Base-by-base conservation (phyloP, 2,329 filamentous ascomycete species). In the Epichloe amarillans region DNA sequence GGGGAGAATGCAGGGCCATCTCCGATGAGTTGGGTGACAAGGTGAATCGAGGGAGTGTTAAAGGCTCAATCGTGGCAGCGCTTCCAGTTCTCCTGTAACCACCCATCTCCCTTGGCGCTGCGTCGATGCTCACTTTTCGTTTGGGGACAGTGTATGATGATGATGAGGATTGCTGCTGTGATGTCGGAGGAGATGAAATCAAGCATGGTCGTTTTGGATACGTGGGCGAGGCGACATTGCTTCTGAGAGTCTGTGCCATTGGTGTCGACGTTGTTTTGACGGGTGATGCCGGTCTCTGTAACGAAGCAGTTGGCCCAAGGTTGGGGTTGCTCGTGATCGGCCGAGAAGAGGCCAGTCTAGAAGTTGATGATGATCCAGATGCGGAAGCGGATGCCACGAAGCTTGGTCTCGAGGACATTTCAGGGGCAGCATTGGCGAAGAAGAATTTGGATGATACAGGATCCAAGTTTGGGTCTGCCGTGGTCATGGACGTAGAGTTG, bases 371-470 rank as follows among this genome's bases (percentile, higher is more conserved):
- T 43, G 72, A 64, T 7, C 64, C 65, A 2, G 77, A 79, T 33
- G 66, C 67, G 0, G 75, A 68, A 41, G 66, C 61, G 50, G 66
- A 63, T 10, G 70, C 61, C 47, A 57, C 62, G 66, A 61, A 56
- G 37, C 62, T 59, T 0, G 68, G 58, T 49, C 69, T 71, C 15
- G 56, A 35, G 8, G 62, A 56, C 7, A 73, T 53, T 51, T 82
- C 75, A 2, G 77, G 76, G 14, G 70, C 69, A 33, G 82, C 82
- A 64, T 87, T 85, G 53, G 83, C 86, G 63, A 88, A 85, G 64
- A 89, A 81, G 70, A 90, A 88, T 62, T 86, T 87, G 66, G 72
- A 73, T 6, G 72, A 60, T n/a, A 64, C 55, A 36, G 66, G 64
- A 53, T 74, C 71, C 44, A 67, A 63, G 3, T 62, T 62, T 15